Evolutionary conservation across 306 rosid species (phyloP).

Genomic region (Prunus davidiana): DNA sequence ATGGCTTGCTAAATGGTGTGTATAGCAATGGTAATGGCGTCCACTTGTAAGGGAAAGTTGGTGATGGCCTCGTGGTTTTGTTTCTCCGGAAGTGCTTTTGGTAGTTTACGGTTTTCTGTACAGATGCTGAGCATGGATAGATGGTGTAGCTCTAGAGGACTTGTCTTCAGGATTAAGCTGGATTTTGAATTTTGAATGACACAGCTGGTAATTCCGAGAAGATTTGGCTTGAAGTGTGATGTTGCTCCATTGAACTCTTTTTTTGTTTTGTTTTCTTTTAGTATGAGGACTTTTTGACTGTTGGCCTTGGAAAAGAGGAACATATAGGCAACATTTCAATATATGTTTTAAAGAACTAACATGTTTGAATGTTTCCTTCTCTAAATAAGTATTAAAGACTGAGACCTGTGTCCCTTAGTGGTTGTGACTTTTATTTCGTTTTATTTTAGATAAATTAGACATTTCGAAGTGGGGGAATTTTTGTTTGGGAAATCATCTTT

Average conservation of each 20-base stretch:
- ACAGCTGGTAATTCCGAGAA: conserved; percentile 47
- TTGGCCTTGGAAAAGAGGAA: conserved; percentile 21
- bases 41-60: conserved; percentile 36
- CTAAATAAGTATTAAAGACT: neutral
- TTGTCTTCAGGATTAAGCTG: conserved; percentile 41
- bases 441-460: neutral
- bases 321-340: conserved; percentile 15
- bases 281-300: conserved; percentile 30
- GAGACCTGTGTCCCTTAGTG: neutral
- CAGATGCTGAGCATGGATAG: conserved; percentile 79
- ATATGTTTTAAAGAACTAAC: conserved; percentile 12
- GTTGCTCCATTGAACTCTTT: conserved; percentile 25
- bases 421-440: neutral
- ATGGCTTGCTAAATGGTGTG: conserved; percentile 55
- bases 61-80: conserved; percentile 17
- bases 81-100: conserved; percentile 37
- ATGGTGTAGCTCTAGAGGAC: conserved; percentile 46
- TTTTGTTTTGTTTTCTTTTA: conserved; percentile 21
- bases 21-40: conserved; percentile 65
- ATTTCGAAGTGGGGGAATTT: neutral
- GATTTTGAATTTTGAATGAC: conserved; percentile 56
- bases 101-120: conserved; percentile 57
- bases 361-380: neutral
- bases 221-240: conserved; percentile 45
- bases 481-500: neutral